Evolutionary conservation across 768 basidiomycete species (phyloP).

Genomic region (Suillus bovinus): DNA sequence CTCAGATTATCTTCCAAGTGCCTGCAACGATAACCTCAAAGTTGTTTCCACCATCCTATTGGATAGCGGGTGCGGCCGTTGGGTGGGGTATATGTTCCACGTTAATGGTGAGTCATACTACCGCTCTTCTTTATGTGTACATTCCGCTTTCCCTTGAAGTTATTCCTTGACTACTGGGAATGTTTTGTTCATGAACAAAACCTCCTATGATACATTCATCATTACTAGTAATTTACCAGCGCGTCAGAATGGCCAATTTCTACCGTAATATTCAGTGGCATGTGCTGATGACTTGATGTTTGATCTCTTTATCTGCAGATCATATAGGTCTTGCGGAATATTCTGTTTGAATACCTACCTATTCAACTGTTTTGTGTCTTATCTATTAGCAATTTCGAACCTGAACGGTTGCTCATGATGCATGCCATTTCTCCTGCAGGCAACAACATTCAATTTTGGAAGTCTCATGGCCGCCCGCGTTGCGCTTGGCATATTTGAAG

Average conservation of each 20-base stretch:
- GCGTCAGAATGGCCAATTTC: background rate
- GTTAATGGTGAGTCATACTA: slow-evolving; percentile 50
- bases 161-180: background rate
- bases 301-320: background rate
- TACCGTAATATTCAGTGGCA: background rate
- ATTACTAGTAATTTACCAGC: background rate
- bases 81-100: slow-evolving; percentile 81
- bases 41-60: slow-evolving; percentile 64
- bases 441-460: slow-evolving; percentile 59
- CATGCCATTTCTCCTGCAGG: slow-evolving; percentile 36
- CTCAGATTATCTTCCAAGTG: slow-evolving; percentile 66
- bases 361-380: background rate
- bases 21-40: slow-evolving; percentile 69
- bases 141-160: too few relatives aligned
- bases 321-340: background rate
- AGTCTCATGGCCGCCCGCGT: slow-evolving; percentile 60
- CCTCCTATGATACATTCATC: background rate
- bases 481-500: slow-evolving; percentile 74
- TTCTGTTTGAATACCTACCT: background rate
- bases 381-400: background rate
- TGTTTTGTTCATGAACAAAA: background rate
- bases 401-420: background rate
- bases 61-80: slow-evolving; percentile 63
- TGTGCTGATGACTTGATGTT: background rate
- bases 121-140: background rate